These are phyloP conservation scores for Phytophthora hybrid DNA, from an alignment of 352 stramenopile genomes.

Conservation along the genomic window DNA sequence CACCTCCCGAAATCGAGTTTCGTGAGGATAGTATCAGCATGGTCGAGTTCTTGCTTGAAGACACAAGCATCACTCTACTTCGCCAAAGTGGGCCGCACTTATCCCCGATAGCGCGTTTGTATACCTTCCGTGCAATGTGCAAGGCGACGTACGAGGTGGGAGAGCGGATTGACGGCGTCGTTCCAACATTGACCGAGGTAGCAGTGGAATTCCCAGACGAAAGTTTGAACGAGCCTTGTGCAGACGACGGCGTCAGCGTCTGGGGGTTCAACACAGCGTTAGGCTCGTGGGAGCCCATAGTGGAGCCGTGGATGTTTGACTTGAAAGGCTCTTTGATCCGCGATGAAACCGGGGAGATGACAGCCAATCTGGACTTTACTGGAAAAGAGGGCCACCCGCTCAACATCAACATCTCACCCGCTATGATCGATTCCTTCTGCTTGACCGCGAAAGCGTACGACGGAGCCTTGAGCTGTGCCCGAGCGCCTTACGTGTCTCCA, in stretches of 20 bases:
- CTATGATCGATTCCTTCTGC: constrained; percentile 71
- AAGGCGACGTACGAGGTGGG: constrained; percentile 56
- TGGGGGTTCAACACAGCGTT: constrained; percentile 84
- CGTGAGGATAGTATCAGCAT: constrained; percentile 35
- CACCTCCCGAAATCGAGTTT: constrained; percentile 26
- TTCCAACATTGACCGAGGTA: constrained; percentile 39
- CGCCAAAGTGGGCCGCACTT: constrained; percentile 82
- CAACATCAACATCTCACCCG: constrained; percentile 77
- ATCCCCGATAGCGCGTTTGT: constrained; percentile 66
- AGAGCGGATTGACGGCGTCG: constrained; percentile 29
- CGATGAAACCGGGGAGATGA: constrained; percentile 56
- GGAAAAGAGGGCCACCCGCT: constrained; percentile 68
- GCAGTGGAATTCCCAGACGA: constrained; percentile 72
- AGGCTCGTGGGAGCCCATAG: constrained; percentile 80
- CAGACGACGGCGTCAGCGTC: constrained; percentile 78
- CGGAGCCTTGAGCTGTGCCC: constrained; percentile 32
- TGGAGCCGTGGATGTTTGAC: constrained; percentile 83
- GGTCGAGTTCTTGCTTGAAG: constrained; percentile 68
- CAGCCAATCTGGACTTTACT: constrained; percentile 57
- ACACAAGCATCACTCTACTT: constrained; percentile 77
- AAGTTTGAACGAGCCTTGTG: constrained; percentile 47
- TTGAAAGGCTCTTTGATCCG: constrained; percentile 45
- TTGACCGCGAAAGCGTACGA: constrained; percentile 70
- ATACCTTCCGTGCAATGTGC: constrained; percentile 76
- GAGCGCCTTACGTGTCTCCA: constrained; percentile 46